Evolutionary conservation across 78 protist genomes (phyloP).

Genomic region (Creolimax fragrantissima): DNA sequence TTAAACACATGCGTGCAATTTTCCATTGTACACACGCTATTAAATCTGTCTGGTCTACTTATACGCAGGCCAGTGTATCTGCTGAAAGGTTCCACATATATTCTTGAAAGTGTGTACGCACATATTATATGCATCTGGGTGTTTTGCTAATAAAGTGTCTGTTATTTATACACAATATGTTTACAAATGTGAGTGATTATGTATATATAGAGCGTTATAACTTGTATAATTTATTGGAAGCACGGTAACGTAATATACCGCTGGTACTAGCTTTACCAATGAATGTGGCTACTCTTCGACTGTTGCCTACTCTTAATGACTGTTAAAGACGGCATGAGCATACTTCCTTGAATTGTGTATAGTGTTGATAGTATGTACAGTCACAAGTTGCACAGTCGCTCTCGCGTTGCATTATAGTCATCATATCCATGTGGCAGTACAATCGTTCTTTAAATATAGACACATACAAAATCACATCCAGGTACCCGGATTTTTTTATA

Average conservation of each 20-base stretch:
- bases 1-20: too few relatives aligned
- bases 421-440: not conserved
- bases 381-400: not conserved
- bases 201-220: not conserved
- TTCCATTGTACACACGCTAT: too few relatives aligned
- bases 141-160: too few relatives aligned
- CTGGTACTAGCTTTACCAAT: not conserved
- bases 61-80: too few relatives aligned
- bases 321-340: not conserved
- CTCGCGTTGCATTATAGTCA: not conserved
- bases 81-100: too few relatives aligned
- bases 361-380: not conserved
- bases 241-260: not conserved
- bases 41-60: too few relatives aligned
- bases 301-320: not conserved
- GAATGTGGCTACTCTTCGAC: too few relatives aligned
- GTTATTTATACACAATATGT: too few relatives aligned
- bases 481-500: not conserved
- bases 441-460: not conserved
- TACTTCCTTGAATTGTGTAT: not conserved
- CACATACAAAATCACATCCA: not conserved
- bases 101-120: too few relatives aligned
- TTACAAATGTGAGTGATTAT: not conserved
- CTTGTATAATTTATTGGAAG: not conserved
- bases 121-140: too few relatives aligned